Base-by-base conservation (phyloP, 2,329 filamentous ascomycete species). In the Colletotrichum eremochloae region DNA sequence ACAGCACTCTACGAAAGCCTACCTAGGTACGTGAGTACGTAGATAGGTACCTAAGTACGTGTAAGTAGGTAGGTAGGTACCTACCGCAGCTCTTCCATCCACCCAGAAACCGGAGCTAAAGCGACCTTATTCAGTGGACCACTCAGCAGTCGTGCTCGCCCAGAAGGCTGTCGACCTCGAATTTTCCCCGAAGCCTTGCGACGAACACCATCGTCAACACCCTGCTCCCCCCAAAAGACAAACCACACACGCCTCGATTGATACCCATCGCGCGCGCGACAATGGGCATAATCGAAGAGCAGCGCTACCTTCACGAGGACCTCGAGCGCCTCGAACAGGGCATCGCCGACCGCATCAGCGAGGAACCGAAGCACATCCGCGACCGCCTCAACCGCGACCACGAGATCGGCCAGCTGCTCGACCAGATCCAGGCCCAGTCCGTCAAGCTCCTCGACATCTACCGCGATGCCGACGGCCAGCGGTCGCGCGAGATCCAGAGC, bases 301-400 rank as follows among this genome's bases (percentile, higher is more conserved):
- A 98, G 84, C 90, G 96, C 77, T 95, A 94, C 79, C 90, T 98
- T 77, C 95, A 98, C 78, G 96, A 99, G 89, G 96, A 99, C 83
- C 86, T 99, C 63, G 96, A 99, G 87, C 92, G 96, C 75, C 89
- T 99, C 72, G 96, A 99, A 84, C 94, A 97, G 82, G 96, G 94
- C 66, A 93, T 98, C 78, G 93, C 94, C 67, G 95, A 98, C 84
- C 93, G 95, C 78, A 90, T 97, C 73, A 88, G 91, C 74, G 94
- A 98, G 76, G 95, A 98, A 75, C 95, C 96, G 57, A 94, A 93
- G 83, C 93, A 96, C 93, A 94, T 97, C 75, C 93, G 96, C 78
- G 94, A 98, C 80, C 90, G 94, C 75, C 86, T 99, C 18, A 93
- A 94, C 79, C 91, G 95, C 78, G 96, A 99, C 79, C 96, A 99